Evolutionary conservation across 73 alveolate species (phyloP).

Genomic region (Paraurostyla sp.): DNA sequence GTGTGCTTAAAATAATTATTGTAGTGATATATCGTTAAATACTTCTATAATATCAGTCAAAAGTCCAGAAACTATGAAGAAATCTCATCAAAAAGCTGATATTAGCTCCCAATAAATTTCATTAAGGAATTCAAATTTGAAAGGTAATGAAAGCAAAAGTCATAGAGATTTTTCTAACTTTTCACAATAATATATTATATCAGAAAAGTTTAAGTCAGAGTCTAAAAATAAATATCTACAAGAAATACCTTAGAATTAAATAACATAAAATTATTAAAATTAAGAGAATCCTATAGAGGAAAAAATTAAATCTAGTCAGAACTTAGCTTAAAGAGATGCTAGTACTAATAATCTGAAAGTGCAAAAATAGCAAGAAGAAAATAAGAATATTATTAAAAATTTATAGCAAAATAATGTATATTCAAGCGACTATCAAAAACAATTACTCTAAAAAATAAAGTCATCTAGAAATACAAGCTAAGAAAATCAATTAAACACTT

Average conservation of each 20-base stretch:
- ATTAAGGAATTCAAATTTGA: no score
- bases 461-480: neutral
- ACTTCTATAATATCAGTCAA: neutral
- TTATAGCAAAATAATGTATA: neutral
- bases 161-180: neutral
- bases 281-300: neutral
- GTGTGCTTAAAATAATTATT: neutral
- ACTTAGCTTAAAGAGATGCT: neutral
- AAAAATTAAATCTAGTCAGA: neutral
- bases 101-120: no score
- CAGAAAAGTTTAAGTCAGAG: conserved; percentile 10
- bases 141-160: neutral
- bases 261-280: no score
- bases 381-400: no score
- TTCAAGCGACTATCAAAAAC: neutral
- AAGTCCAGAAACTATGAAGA: neutral
- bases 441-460: neutral
- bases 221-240: neutral
- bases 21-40: neutral
- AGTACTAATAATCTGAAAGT: no score
- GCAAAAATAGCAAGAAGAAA: no score
- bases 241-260: neutral
- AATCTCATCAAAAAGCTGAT: neutral
- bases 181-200: neutral
- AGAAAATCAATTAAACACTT: neutral